Evolutionary conservation across 768 basidiomycete species (phyloP).

Genomic region (Fomitopsis pulvina): DNA sequence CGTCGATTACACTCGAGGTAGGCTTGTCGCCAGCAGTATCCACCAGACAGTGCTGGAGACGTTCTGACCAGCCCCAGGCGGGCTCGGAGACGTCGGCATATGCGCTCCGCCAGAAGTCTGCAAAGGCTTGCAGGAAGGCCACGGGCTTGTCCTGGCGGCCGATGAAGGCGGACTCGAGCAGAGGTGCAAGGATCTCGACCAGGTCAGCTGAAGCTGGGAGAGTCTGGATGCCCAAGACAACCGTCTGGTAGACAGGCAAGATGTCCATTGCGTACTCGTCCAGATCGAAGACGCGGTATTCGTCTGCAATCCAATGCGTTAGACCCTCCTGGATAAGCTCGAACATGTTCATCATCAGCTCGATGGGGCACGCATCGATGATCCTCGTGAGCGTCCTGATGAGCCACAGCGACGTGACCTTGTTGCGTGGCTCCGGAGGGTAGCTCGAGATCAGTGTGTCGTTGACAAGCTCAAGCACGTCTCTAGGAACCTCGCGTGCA

Average conservation of each 20-base stretch:
- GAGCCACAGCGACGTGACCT: slow-evolving; percentile 55
- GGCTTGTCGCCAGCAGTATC: slow-evolving; percentile 8
- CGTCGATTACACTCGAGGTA: slow-evolving; percentile 11
- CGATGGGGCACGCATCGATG: slow-evolving; percentile 50
- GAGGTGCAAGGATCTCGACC: slow-evolving; percentile 40
- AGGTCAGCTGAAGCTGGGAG: slow-evolving; percentile 33
- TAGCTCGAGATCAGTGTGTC: slow-evolving; percentile 56
- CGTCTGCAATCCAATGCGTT: slow-evolving; percentile 59
- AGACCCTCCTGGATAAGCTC: slow-evolving; percentile 48
- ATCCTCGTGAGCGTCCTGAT: slow-evolving; percentile 45
- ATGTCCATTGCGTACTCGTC: slow-evolving; percentile 57
- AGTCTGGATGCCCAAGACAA: slow-evolving; percentile 43
- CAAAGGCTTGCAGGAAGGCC: slow-evolving; percentile 44
- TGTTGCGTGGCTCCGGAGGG: slow-evolving; percentile 53
- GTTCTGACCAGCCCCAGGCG: slow-evolving; percentile 45
- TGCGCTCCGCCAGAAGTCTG: slow-evolving; percentile 52
- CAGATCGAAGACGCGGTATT: slow-evolving; percentile 38
- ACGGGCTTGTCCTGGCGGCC: slow-evolving; percentile 42
- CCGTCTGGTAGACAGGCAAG: slow-evolving; percentile 56
- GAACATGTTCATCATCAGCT: slow-evolving; percentile 39
- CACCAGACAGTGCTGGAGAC: slow-evolving; percentile 32
- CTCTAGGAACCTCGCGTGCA: slow-evolving; percentile 44
- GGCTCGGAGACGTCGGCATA: slow-evolving; percentile 39
- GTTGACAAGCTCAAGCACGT: slow-evolving; percentile 53
- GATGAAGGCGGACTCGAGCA: slow-evolving; percentile 54